phyloP scores from a whole-genome alignment of 805 yeast species.

The Saccharomycopsis babjevae region DNA sequence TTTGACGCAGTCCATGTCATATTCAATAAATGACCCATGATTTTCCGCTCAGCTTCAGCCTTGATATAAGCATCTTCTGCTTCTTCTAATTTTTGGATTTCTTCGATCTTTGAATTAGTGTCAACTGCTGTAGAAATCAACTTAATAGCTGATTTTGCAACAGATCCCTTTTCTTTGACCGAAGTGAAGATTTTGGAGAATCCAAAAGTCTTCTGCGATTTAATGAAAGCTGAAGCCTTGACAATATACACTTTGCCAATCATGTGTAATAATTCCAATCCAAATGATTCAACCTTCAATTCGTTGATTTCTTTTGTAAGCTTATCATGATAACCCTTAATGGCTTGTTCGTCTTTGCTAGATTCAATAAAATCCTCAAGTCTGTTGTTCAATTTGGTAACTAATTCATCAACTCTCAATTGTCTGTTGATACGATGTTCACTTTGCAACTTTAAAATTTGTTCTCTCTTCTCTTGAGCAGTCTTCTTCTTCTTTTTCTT shows the following conservation, averaged over 20 bases:
- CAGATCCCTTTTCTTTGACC: conserved; percentile 74
- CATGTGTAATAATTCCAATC: conserved; percentile 73
- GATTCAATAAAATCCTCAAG: conserved; percentile 38
- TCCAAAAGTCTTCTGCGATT: conserved; percentile 76
- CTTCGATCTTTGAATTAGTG: conserved; percentile 71
- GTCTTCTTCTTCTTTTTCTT: conserved; percentile 22
- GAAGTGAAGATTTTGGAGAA: conserved; percentile 74
- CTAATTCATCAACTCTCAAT: conserved; percentile 40
- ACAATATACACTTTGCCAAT: conserved; percentile 71
- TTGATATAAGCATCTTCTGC: conserved; percentile 48
- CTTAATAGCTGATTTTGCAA: conserved; percentile 73
- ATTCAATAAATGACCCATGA: conserved; percentile 83
- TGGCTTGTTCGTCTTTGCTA: conserved; percentile 34
- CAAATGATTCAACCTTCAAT: conserved; percentile 90
- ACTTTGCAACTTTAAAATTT: conserved; percentile 39
- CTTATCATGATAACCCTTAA: conserved; percentile 39
- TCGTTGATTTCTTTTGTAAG: conserved; percentile 60
- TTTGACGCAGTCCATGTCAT: conserved; percentile 95
- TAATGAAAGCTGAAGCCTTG: conserved; percentile 65
- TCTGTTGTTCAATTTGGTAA: conserved; percentile 37
- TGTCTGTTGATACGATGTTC: conserved; percentile 43
- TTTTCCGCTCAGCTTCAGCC: conserved; percentile 69
- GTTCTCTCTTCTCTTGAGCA: conserved; percentile 37
- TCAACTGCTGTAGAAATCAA: conserved; percentile 79
- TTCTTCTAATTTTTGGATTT: conserved; percentile 65